These are phyloP conservation scores for Trichoderma hamatum DNA, from an alignment of 2,329 filamentous ascomycete species.

Conservation along the genomic window DNA sequence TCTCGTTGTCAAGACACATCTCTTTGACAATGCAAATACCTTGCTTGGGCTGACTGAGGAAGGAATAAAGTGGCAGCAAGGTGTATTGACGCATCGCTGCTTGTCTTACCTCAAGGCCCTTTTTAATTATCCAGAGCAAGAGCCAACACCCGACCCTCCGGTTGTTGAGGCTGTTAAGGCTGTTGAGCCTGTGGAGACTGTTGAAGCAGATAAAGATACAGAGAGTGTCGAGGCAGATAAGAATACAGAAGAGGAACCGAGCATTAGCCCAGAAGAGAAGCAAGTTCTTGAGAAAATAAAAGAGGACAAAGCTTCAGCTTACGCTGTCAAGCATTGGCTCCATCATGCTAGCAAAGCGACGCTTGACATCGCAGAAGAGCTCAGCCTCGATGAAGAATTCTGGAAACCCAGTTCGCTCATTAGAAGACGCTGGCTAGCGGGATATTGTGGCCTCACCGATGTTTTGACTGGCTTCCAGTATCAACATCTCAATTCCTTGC, in stretches of 20 bases:
- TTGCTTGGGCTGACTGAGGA: constrained; percentile 43
- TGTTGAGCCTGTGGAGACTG: too few species aligned
- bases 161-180: not conserved
- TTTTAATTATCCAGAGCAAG: constrained; percentile 36
- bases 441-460: constrained; percentile 39
- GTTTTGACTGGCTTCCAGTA: constrained; percentile 39
- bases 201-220: not conserved
- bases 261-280: constrained; percentile 23
- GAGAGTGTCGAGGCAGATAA: not conserved
- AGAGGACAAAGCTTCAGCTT: constrained; percentile 37
- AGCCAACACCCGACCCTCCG: not conserved
- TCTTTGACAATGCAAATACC: constrained; percentile 42
- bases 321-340: constrained; percentile 48
- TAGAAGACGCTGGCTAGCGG: constrained; percentile 44
- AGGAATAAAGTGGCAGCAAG: constrained; percentile 47
- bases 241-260: not conserved
- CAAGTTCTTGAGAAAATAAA: constrained; percentile 37
- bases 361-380: constrained; percentile 45
- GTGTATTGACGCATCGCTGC: constrained; percentile 44
- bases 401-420: constrained; percentile 43
- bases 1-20: constrained; percentile 43
- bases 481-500: constrained; percentile 41
- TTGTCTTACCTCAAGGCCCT: constrained; percentile 44
- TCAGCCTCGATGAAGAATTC: constrained; percentile 45
- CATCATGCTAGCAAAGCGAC: constrained; percentile 48